Evolutionary conservation across 2,329 filamentous ascomycete genomes (phyloP), one percentile per base, ranked within the genome.

Genomic region (Cytospora schulzeri): DNA sequence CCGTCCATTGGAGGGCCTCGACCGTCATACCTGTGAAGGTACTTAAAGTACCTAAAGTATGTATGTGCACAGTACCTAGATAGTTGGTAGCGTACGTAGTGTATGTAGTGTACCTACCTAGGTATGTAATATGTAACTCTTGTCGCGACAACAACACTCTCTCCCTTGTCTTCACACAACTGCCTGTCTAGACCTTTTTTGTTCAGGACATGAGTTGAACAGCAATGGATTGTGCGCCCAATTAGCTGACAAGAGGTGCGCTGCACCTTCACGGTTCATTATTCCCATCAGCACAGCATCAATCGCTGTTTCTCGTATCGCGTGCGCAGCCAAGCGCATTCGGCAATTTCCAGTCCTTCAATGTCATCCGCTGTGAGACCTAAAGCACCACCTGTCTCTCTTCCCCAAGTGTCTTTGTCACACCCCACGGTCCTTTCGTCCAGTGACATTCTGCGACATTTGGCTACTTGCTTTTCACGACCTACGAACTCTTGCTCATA

Each of bases 211-310:
- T 24, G n/a, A 22, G n/a, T 7, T 48, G 45, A n/a, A 48, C 45
- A 48, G 45, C 45, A 48, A 48, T 48, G 45, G 45, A 48, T 48
- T 48, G 4, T 48, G 9, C n/a, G 45, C n/a, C 45, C 45, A 48
- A 48, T 48, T 48, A 48, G 45, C 45, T 48, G 45, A 48, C 45
- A 48, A 14, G 22, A 48, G 45, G 45, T 48, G 45, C 45, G n/a
- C 9, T n/a, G 45, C 45, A 24, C 45, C 45, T 24, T 48, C 19
- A 48, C 41, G 41, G 38, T n/a, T n/a, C 6, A 3, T 45, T 45
- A 8, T n/a, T 45, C 17, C 38, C 38, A n/a, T 45, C n/a, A 14
- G 45, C 45, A n/a, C 22, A 22, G 33, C 33, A 24, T 22, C 38
- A 41, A 19, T 41, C 19, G 38, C 19, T 48, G 4, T 48, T 48